Conservation (phyloP, 805 yeast species). For the Starmerella geochares region DNA sequence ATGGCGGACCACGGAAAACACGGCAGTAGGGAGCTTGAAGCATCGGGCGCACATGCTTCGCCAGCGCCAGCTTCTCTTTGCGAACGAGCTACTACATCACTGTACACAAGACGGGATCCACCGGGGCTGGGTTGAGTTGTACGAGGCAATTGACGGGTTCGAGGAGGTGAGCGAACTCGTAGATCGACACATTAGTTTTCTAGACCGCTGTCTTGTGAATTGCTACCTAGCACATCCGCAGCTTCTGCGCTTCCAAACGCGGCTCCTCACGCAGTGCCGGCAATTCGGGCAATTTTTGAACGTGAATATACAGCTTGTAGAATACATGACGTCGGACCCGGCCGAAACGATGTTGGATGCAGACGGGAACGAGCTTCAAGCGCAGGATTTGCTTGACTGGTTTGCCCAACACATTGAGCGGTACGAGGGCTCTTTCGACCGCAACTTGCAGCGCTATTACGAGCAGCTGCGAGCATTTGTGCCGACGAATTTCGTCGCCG, state of each 20-base stretch:
- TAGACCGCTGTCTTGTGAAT: slow-evolving; percentile 55
- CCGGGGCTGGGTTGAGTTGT: slow-evolving; percentile 40
- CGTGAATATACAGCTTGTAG: slow-evolving; percentile 22
- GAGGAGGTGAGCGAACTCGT: slow-evolving; percentile 38
- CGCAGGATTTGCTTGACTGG: slow-evolving; percentile 25
- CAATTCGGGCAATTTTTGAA: slow-evolving; percentile 27
- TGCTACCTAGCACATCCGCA: slow-evolving; percentile 54
- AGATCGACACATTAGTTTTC: slow-evolving; percentile 42
- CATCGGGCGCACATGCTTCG: slow-evolving; percentile 30
- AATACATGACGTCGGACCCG: slow-evolving; percentile 27
- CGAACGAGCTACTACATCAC: slow-evolving; percentile 47
- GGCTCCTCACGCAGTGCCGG: slow-evolving; percentile 35
- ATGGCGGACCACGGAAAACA: slow-evolving; percentile 17
- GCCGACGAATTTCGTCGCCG: slow-evolving; percentile 10
- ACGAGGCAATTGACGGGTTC: slow-evolving; percentile 26
- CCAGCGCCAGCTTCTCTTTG: slow-evolving; percentile 45
- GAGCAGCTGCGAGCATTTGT: slow-evolving; percentile 9
- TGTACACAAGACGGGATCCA: slow-evolving; percentile 52
- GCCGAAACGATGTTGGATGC: slow-evolving; percentile 18
- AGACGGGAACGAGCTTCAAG: slow-evolving; percentile 22
- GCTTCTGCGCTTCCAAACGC: slow-evolving; percentile 37
- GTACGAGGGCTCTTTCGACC: slow-evolving; percentile 34
- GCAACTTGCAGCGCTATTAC: slow-evolving; percentile 19
- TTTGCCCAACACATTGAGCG: slow-evolving; percentile 28
- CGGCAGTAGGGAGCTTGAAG: neutral